These are phyloP conservation scores for Cystobasidium tubakii DNA, from an alignment of 768 basidiomycete genomes.

Conservation along the genomic window DNA sequence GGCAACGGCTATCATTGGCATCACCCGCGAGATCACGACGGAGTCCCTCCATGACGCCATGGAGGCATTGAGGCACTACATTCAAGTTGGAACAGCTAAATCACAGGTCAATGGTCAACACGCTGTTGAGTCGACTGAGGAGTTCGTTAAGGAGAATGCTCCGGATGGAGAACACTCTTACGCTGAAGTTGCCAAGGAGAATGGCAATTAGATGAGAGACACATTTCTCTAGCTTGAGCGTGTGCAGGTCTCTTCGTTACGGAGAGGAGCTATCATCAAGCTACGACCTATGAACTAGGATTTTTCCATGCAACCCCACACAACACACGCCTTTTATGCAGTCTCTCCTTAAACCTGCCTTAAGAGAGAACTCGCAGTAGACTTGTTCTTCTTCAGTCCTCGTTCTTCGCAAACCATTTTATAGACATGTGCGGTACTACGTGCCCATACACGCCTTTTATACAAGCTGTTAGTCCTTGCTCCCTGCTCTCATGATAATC, in stretches of 20 bases:
- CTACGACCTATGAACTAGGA: too few relatives aligned
- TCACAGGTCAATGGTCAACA: slow-evolving; percentile 14
- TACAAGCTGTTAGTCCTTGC: too few relatives aligned
- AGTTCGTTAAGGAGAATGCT: slow-evolving; percentile 28
- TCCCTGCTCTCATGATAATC: too few relatives aligned
- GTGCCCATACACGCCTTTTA: too few relatives aligned
- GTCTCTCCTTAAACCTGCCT: too few relatives aligned
- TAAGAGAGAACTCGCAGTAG: too few relatives aligned
- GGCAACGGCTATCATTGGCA: slow-evolving; percentile 29
- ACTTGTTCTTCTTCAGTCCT: not conserved
- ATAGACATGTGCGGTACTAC: not conserved
- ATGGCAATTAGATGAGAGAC: not conserved
- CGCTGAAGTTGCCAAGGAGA: slow-evolving; percentile 31
- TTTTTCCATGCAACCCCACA: too few relatives aligned
- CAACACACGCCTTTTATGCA: too few relatives aligned
- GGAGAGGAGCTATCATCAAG: too few relatives aligned
- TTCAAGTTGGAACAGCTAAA: not conserved
- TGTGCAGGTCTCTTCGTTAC: too few relatives aligned
- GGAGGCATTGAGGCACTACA: slow-evolving; percentile 13
- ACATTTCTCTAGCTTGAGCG: too few relatives aligned
- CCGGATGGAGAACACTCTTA: slow-evolving; percentile 24
- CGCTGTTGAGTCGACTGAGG: slow-evolving; percentile 33
- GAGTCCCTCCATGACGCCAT: slow-evolving; percentile 30
- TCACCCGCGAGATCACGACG: slow-evolving; percentile 27
- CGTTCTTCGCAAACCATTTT: not conserved